Conservation (phyloP, 371 early-diverging fungal species). For the Amoeboaphelidium protococcarum region DNA sequence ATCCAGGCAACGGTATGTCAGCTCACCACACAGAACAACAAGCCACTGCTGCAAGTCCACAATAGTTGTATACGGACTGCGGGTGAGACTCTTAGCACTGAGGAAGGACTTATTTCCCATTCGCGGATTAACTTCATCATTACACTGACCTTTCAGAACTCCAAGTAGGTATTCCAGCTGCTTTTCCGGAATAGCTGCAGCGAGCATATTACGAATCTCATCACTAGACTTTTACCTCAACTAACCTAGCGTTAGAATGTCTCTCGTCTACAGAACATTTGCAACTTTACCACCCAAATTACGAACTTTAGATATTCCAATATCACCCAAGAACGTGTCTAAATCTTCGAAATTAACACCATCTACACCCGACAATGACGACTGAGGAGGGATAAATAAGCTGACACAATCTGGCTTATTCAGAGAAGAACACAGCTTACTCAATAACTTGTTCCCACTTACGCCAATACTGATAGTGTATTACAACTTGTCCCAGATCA, state of each 20-base stretch:
- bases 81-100: not conserved
- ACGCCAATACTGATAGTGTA: conserved; percentile 63
- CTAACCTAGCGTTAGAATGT: not conserved
- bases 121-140: not conserved
- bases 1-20: not conserved
- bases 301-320: conserved; percentile 44
- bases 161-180: not conserved
- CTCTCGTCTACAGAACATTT: conserved; percentile 23
- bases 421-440: conserved; percentile 52
- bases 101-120: not conserved
- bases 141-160: not conserved
- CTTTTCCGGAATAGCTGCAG: too few relatives aligned
- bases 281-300: conserved; percentile 76
- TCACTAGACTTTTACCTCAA: not conserved
- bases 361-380: too few relatives aligned
- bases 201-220: not conserved
- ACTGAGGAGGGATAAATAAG: conserved; percentile 20
- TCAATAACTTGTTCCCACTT: conserved; percentile 49
- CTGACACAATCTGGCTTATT: conserved; percentile 66
- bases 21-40: not conserved
- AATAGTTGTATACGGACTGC: not conserved
- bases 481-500: conserved; percentile 32
- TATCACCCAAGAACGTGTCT: conserved; percentile 27
- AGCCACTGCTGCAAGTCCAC: not conserved
- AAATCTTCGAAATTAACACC: too few relatives aligned